Evolutionary conservation across 1,284 basidiomycete genomes (phyloP).

Genomic region (Rhodofomes roseus): DNA sequence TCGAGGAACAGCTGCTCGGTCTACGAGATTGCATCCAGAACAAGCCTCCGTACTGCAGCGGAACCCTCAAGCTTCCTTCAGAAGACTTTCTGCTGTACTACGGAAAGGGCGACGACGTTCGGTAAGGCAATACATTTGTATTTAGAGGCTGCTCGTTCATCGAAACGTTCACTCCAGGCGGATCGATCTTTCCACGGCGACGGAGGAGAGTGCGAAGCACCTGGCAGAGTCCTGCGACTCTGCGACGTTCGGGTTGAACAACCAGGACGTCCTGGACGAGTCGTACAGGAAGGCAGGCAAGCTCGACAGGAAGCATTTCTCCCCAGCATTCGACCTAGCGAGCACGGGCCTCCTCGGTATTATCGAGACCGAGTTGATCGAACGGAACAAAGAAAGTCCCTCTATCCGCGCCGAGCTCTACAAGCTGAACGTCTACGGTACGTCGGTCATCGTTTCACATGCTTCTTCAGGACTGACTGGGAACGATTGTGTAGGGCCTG

Average conservation of each 20-base stretch:
- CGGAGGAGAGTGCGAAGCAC: background rate
- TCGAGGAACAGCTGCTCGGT: background rate
- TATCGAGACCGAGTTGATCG: background rate
- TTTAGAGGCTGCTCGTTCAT: background rate
- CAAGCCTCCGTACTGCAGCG: conserved; percentile 14
- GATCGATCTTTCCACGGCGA: background rate
- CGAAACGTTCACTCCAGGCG: background rate
- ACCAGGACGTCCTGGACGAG: conserved; percentile 21
- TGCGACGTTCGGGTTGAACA: conserved; percentile 18
- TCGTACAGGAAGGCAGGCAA: conserved; percentile 24
- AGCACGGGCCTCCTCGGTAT: background rate
- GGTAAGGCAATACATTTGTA: conserved; percentile 1
- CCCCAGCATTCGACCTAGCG: conserved; percentile 10
- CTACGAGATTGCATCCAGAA: conserved; percentile 3
- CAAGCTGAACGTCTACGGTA: conserved; percentile 34
- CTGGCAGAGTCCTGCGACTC: conserved; percentile 11
- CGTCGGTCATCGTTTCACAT: background rate
- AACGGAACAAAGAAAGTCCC: background rate
- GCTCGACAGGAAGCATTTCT: conserved; percentile 20
- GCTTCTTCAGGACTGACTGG: background rate
- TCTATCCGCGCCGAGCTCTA: conserved; percentile 30
- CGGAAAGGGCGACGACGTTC: conserved; percentile 6
- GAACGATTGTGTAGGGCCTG: conserved; percentile 23
- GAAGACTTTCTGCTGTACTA: conserved; percentile 14
- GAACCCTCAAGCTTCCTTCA: conserved; percentile 3